Conservation (phyloP, 331 rosid genomes). For the Phaseolus coccineus region DNA sequence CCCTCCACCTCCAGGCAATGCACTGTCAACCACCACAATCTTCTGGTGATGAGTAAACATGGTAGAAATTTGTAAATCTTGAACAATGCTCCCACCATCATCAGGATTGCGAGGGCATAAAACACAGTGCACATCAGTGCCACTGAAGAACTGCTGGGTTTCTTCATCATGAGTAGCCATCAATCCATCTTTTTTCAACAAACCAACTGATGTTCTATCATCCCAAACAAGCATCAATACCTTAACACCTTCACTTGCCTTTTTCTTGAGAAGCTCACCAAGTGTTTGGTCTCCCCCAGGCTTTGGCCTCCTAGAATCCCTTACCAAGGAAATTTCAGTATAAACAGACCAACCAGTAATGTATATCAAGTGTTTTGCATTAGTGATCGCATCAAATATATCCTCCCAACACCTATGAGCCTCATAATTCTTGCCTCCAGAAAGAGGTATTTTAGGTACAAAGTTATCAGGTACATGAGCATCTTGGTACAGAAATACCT, state of each 20-base stretch:
- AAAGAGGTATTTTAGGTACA: slow-evolving; percentile 82
- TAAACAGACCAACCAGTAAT: slow-evolving; percentile 98
- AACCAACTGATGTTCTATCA: slow-evolving; percentile 83
- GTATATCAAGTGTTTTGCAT: slow-evolving; percentile 87
- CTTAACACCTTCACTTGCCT: slow-evolving; percentile 89
- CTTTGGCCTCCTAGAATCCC: slow-evolving; percentile 91
- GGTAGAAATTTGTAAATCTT: slow-evolving; percentile 73
- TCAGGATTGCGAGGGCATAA: slow-evolving; percentile 99
- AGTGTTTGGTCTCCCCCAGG: slow-evolving; percentile 75
- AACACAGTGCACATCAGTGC: slow-evolving; percentile 78
- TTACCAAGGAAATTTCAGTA: slow-evolving; percentile 79
- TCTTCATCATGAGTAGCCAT: slow-evolving; percentile 99
- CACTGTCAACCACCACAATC: slow-evolving; percentile 89
- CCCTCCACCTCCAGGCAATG: slow-evolving; percentile 65
- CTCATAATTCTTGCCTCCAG: slow-evolving; percentile 78
- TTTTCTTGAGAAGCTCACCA: slow-evolving; percentile 89
- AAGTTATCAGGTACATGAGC: slow-evolving; percentile 94
- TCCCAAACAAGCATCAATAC: slow-evolving; percentile 97
- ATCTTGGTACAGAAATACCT: slow-evolving; percentile 89
- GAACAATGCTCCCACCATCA: slow-evolving; percentile 82
- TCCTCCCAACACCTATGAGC: slow-evolving; percentile 99
- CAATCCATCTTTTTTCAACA: slow-evolving; percentile 85
- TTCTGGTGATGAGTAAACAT: slow-evolving; percentile 99
- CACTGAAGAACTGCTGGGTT: slow-evolving; percentile 62
- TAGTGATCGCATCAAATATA: slow-evolving; percentile 82